phyloP scores from a whole-genome alignment of 2,329 filamentous ascomycete species.

The Fusarium sp. region DNA sequence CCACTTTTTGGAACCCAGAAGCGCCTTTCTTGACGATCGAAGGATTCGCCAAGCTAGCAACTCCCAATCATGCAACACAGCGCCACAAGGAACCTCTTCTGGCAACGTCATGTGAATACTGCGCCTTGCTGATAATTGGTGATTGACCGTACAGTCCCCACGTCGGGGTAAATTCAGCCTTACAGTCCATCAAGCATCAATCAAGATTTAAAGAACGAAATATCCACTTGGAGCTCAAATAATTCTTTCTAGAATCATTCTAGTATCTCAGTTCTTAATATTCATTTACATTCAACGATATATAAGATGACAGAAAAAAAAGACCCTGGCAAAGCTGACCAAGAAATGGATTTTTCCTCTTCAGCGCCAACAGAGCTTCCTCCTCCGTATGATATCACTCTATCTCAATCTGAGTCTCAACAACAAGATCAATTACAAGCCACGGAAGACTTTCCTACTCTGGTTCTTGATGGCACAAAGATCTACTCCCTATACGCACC shows the following conservation, averaged over 20 bases:
- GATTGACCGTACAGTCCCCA: neutral
- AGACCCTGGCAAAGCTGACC: neutral
- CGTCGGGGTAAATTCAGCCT: neutral
- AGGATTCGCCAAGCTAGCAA: neutral
- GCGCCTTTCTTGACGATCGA: neutral
- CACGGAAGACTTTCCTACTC: conserved; percentile 21
- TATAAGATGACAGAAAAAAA: neutral
- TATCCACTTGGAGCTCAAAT: accelerated
- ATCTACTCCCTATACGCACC: conserved; percentile 35
- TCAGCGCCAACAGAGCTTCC: neutral
- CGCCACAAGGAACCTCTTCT: neutral
- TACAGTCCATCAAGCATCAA: accelerated
- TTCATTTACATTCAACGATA: neutral
- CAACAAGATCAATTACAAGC: neutral
- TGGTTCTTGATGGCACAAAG: conserved; percentile 34
- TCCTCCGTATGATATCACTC: conserved; percentile 12
- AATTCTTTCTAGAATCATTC: neutral
- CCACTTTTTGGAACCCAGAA: no score
- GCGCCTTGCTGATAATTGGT: neutral
- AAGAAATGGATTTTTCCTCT: neutral
- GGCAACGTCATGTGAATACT: conserved; percentile 3
- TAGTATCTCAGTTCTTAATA: neutral
- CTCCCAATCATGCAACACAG: neutral
- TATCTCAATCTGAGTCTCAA: neutral
- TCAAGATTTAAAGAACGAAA: neutral